Evolutionary conservation across 176 grass and related monocot genomes (phyloP).

Genomic region (Dactylis glomerata): DNA sequence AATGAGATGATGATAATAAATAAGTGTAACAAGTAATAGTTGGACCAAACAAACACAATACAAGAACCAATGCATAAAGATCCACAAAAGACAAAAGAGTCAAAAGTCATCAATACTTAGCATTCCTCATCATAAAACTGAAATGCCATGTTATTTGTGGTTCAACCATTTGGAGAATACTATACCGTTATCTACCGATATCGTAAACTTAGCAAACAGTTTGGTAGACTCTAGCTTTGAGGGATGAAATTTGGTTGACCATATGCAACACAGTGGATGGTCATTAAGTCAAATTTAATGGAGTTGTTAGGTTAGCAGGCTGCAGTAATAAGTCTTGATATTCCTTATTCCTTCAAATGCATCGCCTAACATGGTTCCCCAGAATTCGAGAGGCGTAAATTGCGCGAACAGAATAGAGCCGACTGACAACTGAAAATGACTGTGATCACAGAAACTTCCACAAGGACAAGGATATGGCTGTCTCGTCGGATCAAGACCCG

Average conservation of each 20-base stretch:
- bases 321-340: not conserved
- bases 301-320: not conserved
- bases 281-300: not conserved
- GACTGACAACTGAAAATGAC: not conserved
- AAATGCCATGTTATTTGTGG: not conserved
- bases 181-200: not conserved
- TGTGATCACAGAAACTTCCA: not conserved
- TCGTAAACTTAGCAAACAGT: not conserved
- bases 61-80: not conserved
- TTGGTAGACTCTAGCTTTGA: not conserved
- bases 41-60: not conserved
- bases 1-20: slow-evolving; percentile 6
- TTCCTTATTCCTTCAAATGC: not conserved
- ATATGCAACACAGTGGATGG: not conserved
- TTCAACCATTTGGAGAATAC: not conserved
- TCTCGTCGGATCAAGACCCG: not conserved
- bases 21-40: not conserved
- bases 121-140: not conserved
- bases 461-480: not conserved
- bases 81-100: not conserved
- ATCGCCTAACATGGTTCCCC: not conserved
- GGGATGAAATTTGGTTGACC: not conserved
- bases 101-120: slow-evolving; percentile 3
- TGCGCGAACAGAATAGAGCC: not conserved
- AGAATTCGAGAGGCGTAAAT: not conserved